These are phyloP conservation scores for Crataegus laevigata DNA, from an alignment of 306 rosid species.

Conservation along the genomic window DNA sequence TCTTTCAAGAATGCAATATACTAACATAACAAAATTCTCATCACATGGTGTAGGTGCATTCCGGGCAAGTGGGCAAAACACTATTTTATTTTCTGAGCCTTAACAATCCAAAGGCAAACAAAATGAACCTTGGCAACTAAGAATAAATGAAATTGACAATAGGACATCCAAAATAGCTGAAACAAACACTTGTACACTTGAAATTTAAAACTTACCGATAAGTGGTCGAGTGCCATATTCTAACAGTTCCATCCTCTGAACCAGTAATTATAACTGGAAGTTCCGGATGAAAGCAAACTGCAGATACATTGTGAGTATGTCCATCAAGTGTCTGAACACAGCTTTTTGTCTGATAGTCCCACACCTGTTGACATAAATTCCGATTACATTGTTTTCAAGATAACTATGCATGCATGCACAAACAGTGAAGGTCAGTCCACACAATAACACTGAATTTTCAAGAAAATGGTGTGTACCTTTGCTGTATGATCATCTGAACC, in stretches of 20 bases:
- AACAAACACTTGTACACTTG: slow-evolving; percentile 1
- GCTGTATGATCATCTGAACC: slow-evolving; percentile 99
- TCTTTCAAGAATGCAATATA: neutral
- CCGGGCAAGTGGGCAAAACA: neutral
- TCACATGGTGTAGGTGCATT: neutral
- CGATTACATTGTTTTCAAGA: slow-evolving; percentile 4
- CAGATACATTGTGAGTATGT: slow-evolving; percentile 98
- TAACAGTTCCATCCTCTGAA: slow-evolving; percentile 97
- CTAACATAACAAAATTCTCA: neutral
- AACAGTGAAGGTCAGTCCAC: neutral
- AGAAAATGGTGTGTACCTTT: slow-evolving; percentile 43
- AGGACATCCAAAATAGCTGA: neutral
- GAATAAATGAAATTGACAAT: neutral
- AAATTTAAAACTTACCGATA: slow-evolving; percentile 47
- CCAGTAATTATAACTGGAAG: slow-evolving; percentile 95
- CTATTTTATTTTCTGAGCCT: neutral
- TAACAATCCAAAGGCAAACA: neutral
- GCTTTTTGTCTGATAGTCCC: slow-evolving; percentile 99
- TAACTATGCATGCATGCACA: neutral
- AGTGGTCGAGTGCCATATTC: slow-evolving; percentile 95
- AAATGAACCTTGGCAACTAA: neutral
- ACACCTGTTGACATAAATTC: slow-evolving; percentile 57
- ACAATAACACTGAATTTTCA: neutral
- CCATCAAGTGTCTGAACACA: slow-evolving; percentile 99
- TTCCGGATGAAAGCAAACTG: slow-evolving; percentile 97